Evolutionary conservation across 495 filamentous ascomycete genomes (phyloP), one percentile per base, ranked within the genome.

Genomic region (Lineolata rhizophorae): DNA sequence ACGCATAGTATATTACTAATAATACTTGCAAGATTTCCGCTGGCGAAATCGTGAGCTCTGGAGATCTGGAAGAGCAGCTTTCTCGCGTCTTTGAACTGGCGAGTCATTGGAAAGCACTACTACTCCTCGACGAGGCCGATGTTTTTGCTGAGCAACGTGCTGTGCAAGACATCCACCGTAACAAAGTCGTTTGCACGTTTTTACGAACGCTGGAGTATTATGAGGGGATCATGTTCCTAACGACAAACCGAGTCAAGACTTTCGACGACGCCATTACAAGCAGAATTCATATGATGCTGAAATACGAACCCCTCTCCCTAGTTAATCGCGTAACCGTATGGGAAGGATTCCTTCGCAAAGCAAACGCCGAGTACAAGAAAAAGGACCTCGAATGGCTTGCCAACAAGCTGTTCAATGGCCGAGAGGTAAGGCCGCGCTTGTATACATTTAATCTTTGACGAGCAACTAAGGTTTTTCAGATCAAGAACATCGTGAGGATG

Each of bases 61-160:
- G n/a, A n/a, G n/a, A n/a, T n/a, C n/a, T n/a, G n/a, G n/a, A n/a
- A n/a, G n/a, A n/a, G n/a, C n/a, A n/a, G n/a, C n/a, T n/a, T n/a
- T n/a, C n/a, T n/a, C 22, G 22, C n/a, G 22, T 53, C 21, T 47
- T 56, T 2, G 53, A 56, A 30, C 48, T 56, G 45, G 49, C 47
- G 30, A 50, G 46, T 4, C 37, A 48, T 9, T 56, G 53, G 53
- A 50, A 54, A 38, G 52, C 56, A 11, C 51, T 66, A 29, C 45
- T 68, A 0, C 51, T 70, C 0, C 53, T 79, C 0, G 73, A 78
- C 32, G 71, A 79, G 48, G 67, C 65, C 21, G 73, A 79, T 35
- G 65, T 75, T 8, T 76, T 73, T 53, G 55, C 76, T 13, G 64
- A 72, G 48, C 36, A 48, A 27, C 47, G 51, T 5, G 41, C 37